Percentiles rank a stretch among this genome's conserved stretches.
These are phyloP conservation scores for Pestalotiopsis sp. DNA, from an alignment of 2,329 filamentous ascomycete genomes.

Conservation along the genomic window DNA sequence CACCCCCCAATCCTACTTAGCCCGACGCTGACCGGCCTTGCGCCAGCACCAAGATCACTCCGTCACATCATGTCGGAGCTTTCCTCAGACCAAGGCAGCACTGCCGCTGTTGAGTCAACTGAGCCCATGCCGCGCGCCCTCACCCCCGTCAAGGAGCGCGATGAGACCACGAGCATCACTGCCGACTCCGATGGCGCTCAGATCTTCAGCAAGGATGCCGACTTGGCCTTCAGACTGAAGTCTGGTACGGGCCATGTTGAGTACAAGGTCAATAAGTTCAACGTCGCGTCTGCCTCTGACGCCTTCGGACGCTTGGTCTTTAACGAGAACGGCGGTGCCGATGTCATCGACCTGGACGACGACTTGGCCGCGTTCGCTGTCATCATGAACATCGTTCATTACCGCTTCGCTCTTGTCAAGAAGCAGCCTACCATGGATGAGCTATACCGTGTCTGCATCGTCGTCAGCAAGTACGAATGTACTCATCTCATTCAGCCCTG, in stretches of 20 bases:
- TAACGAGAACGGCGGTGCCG: constrained; percentile 3
- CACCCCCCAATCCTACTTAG: not conserved
- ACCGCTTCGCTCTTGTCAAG: constrained; percentile 23
- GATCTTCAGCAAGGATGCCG: not conserved
- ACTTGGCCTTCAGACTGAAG: not conserved
- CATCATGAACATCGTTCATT: constrained; percentile 27
- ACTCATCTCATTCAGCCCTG: constrained; percentile 27
- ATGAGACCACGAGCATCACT: not conserved
- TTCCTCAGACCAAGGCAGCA: not conserved
- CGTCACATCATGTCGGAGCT: not conserved
- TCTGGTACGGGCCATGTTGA: not conserved
- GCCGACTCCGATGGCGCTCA: not conserved
- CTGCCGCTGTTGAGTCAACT: not conserved
- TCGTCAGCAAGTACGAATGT: constrained; percentile 22
- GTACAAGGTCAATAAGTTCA: constrained; percentile 8
- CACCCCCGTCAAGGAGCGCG: not conserved
- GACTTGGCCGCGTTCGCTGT: constrained; percentile 20
- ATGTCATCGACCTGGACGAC: constrained; percentile 19
- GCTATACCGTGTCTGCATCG: constrained; percentile 23
- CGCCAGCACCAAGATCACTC: not conserved
- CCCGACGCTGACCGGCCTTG: not conserved
- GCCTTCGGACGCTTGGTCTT: constrained; percentile 24
- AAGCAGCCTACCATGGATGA: constrained; percentile 18
- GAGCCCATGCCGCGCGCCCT: not conserved
- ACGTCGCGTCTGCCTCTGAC: constrained; percentile 15